Base-by-base conservation (phyloP, 129 eudicot genomes). In the Flaveria linearis region DNA sequence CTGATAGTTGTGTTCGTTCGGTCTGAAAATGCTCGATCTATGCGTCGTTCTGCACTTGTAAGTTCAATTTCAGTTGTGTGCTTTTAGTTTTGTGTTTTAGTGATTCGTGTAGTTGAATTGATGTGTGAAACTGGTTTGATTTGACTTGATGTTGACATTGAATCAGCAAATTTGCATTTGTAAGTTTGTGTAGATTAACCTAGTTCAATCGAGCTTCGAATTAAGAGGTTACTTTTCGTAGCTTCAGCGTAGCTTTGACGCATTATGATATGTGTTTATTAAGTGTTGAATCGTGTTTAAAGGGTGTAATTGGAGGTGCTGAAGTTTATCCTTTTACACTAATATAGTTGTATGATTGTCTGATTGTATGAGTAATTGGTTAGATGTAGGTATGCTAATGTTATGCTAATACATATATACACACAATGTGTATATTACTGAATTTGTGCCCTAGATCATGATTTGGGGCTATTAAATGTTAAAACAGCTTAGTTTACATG, bases 11-110 rank as follows among this genome's bases (percentile, higher is more conserved):
- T 70, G 18, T 90, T 93, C 72, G 97, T 93, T 60, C 87, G 89
- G 66, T 93, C 91, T 6, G 98, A 93, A 56, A 93, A 93, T 84
- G 85, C 87, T 60, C 85, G 98, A 87, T 93, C 98, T 74, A 73
- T 69, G 26, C 84, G 81, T 49, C 98, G 98, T 17, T 83, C 92
- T 25, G 85, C 88, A 65, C 91, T 93, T 13, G 98, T 93, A 76
- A 70, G 79, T 67, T 70, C 26, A 17, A 36, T 0, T 1, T 4
- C 14, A 52, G 20, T 46, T 42, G 4, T 47, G 25, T 66, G 57
- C 25, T 65, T 18, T 36, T 57, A 6, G 15, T 50, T 42, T 76
- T 15, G 12, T 22, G 3, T 18, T n/a, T 65, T 65, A 1, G 52
- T 46, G 30, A 1, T 42, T 13, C 50, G 17, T 11, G 17, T 16